Evolutionary conservation across 2,329 filamentous ascomycete genomes (phyloP).

Genomic region (Fusarium chuoi): DNA sequence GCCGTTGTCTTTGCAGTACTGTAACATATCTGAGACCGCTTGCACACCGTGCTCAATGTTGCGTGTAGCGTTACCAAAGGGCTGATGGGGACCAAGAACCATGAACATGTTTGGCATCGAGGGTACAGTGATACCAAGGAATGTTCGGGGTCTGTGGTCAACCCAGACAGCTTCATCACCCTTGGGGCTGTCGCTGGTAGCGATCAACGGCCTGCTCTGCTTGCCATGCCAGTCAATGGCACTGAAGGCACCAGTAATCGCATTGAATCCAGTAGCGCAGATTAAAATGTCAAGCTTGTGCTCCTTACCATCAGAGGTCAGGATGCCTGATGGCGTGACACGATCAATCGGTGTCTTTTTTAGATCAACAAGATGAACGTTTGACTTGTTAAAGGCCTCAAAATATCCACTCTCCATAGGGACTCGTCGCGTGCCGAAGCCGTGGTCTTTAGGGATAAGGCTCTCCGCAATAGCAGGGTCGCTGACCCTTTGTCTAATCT

Average conservation of each 20-base stretch:
- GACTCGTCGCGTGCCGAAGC: constrained; percentile 21
- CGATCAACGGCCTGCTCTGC: constrained; percentile 12
- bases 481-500: constrained; percentile 19
- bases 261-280: constrained; percentile 33
- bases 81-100: constrained; percentile 34
- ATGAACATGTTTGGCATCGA: constrained; percentile 41
- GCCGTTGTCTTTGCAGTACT: constrained; percentile 16
- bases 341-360: constrained; percentile 14
- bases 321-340: constrained; percentile 3
- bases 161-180: constrained; percentile 29
- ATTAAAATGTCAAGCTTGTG: constrained; percentile 31
- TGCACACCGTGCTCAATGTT: constrained; percentile 21
- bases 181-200: constrained; percentile 5
- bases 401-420: constrained; percentile 37
- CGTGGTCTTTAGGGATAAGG: constrained; percentile 26
- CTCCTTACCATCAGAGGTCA: constrained; percentile 6
- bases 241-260: constrained; percentile 29
- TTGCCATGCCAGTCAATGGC: constrained; percentile 30
- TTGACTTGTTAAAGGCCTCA: constrained; percentile 24
- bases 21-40: constrained; percentile 13
- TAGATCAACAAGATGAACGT: constrained; percentile 27
- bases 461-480: constrained; percentile 18
- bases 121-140: constrained; percentile 5
- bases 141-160: constrained; percentile 21
- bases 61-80: constrained; percentile 29